Base-by-base conservation (phyloP, 345 rosid species). In the Eucalyptus erythrocorys region DNA sequence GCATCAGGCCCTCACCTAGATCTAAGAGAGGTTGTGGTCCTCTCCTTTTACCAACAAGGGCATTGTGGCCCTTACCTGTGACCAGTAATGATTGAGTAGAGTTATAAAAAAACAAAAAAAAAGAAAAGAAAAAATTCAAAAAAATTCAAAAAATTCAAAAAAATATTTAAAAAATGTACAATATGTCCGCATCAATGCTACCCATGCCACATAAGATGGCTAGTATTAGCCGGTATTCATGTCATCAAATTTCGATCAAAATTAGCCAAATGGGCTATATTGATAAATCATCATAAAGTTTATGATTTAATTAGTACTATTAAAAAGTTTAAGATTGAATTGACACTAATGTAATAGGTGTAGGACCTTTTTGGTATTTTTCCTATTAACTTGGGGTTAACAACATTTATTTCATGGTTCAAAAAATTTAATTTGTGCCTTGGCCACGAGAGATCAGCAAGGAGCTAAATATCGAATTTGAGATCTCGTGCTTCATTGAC, bases 201-300 rank as follows among this genome's bases (percentile, higher is more conserved):
- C 12, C 9, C 0, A 22, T 0, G 27, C 27, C 59, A 22, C 3
- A 2, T 55, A 55, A 55, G 12, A 22, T 55, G 0, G 12, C 0
- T 1, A 0, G 5, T 55, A 55, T 55, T 55, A 0, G 12, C 0
- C 0, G 0, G 5, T 55, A 55, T 55, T 55, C 3, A 55, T 4
- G 0, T 55, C 30, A 55, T 22, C 13, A 0, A 55, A 22, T 55
- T 55, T 4, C 1, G 0, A 22, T 55, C 30, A 55, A 55, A 55
- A 22, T 55, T 24, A 24, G 61, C 3, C 61, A 24, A 55, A 55
- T 21, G 2, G 5, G 6, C 5, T 55, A 55, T 55, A 55, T 22
- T 24, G 3, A 22, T 24, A 24, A 55, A 55, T 55, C 30, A 55
- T 55, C 30, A 55, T 22, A 24, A 24, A 24, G 0, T 2, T 24